phyloP scores from a whole-genome alignment of 225 moss, liverwort and hornwort species.

The Straminergon stramineum region DNA sequence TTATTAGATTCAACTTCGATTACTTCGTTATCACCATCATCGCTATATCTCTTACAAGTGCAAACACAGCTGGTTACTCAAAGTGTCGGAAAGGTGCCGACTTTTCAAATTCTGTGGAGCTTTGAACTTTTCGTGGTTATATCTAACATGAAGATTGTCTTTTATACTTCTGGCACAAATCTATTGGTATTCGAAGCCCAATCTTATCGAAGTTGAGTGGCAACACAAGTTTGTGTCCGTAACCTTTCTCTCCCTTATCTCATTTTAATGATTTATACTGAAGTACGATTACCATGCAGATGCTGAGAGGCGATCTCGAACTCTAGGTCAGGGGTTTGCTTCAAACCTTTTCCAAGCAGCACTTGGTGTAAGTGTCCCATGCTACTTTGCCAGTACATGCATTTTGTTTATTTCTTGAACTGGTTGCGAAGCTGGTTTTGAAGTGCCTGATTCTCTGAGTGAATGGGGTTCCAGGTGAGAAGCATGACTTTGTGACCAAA shows the following conservation, averaged over 20 bases:
- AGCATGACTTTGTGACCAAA: conserved; percentile 23
- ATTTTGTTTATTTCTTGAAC: not conserved
- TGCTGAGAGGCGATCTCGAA: conserved; percentile 26
- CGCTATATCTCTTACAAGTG: conserved; percentile 66
- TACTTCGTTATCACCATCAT: conserved; percentile 72
- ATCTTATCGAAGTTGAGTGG: not conserved
- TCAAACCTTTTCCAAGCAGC: conserved; percentile 41
- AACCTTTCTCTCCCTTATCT: not conserved
- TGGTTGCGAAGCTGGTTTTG: not conserved
- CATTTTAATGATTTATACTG: not conserved
- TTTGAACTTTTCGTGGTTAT: not conserved
- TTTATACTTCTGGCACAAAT: not conserved
- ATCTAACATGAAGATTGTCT: not conserved
- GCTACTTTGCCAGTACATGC: not conserved
- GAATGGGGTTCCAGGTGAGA: conserved; percentile 13
- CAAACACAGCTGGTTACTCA: conserved; percentile 83
- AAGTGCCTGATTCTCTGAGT: not conserved
- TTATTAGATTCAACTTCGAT: conserved; percentile 75
- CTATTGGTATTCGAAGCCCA: not conserved
- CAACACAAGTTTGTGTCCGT: not conserved
- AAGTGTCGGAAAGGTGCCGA: conserved; percentile 71
- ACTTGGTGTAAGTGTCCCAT: conserved; percentile 21
- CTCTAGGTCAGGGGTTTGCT: conserved; percentile 28
- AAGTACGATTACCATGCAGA: conserved; percentile 11
- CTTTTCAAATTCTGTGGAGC: not conserved